Evolutionary conservation across 805 yeast genomes (phyloP), one percentile per base, ranked within the genome.

Genomic region (Saccharomycopsis oosterbeekiorum): DNA sequence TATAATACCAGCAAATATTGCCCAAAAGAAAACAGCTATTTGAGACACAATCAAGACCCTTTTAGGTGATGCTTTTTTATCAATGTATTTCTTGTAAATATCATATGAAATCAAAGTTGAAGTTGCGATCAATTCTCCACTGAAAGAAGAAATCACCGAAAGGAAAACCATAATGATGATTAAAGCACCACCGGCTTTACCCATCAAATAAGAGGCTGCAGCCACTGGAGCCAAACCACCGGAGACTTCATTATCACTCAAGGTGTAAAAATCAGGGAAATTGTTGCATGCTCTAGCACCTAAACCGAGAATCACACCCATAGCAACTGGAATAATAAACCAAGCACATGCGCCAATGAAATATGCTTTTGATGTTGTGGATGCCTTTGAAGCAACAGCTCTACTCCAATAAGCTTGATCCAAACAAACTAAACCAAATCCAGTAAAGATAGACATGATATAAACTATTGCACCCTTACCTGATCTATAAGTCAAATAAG

Each of bases 101-200:
- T 79, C 83, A 65, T 76, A 79, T 1, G 82, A 77, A 50, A 78
- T 63, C 65, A 76, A 69, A 2, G 79, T 73, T 0, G 78, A 73
- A 4, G 76, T 68, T 6, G 78, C 78, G 65, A 76, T 75, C 57
- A 76, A 64, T 62, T 76, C 79, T 57, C 77, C 78, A 36, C 77
- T 72, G 56, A 75, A 70, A 1, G 80, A 74, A 1, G 78, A 74
- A 5, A 78, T 75, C 2, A 75, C 78, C 1, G 78, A 74, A 43
- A 76, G 66, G 70, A 76, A 76, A 4, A 75, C 68, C 78, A 77
- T 77, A 42, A 77, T 60, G 39, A 78, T 62, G 14, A 74, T 78
- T 54, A 76, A 70, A 1, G 70, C 74, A 4, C 78, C 75, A 4
- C 81, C 81, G 19, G 74, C 73, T 56, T 70, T 72, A n/a, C 81